Base-by-base conservation (phyloP, 768 basidiomycete species). In the Ephemerocybe angulata region DNA sequence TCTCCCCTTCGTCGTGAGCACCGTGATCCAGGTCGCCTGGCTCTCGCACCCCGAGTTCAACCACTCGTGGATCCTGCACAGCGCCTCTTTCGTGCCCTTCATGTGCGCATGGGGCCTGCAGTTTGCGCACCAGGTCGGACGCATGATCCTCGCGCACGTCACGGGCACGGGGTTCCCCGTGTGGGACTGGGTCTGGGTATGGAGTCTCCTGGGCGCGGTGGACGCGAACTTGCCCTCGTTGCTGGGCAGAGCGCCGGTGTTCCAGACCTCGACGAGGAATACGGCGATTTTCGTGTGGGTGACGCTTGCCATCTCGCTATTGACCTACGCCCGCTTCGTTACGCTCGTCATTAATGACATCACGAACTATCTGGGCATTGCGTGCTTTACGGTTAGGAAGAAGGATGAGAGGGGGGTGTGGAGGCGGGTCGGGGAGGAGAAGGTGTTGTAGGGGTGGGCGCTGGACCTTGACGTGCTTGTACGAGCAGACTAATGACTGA, bases 141-240 rank as follows among this genome's bases (percentile, higher is more conserved):
- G 87, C 60, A 89, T 98, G 78, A 98, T 98, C 63, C 73, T 97
- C 43, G 90, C 94, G 1, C 97, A 98, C 69, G 85, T 97, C 27
- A 94, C 95, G 50, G 84, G 83, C 58, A 75, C 80, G 41, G 73
- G 83, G 4, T 96, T 98, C 76, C 97, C 97, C 0, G 75, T 80
- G 65, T 94, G 88, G 83, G 90, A 95, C 66, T 82, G 80, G 63
- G 82, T 95, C 67, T 95, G 94, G 86, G 67, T 92, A 7, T 90
- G 88, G 84, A 90, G 83, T 58, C 66, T 84, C 2, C 64, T 91
- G 13, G 88, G 86, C 3, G 89, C 88, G 1, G 55, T 91, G 13
- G 96, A 98, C 65, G 93, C 90, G 2, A 92, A 94, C 67, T 66
- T 91, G 40, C 84, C 85, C 0, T 62, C 66, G n/a, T 64, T 93